Base-by-base conservation (phyloP, 805 yeast species). In the Barnettozyma siamensis region DNA sequence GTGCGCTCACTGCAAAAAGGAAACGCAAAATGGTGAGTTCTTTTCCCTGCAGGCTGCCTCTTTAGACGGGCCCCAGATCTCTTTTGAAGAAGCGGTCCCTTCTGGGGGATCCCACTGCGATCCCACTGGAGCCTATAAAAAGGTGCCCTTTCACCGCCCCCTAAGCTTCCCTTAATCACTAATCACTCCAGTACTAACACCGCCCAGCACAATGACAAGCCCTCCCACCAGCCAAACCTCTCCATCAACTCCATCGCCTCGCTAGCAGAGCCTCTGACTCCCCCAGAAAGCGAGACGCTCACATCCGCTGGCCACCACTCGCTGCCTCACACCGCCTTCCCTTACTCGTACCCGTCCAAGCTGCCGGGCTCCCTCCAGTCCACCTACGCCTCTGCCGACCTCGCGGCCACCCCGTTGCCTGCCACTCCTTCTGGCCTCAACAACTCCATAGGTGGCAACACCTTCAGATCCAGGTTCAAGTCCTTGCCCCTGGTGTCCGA, bases 191-290 rank as follows among this genome's bases (percentile, higher is more conserved):
- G n/a, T 21, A 21, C 24, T 21, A 21, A 21, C 24, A 7, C 24
- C 24, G 9, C 6, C 6, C 39, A 50, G 53, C 44, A 45, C 38
- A 46, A 49, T 41, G 54, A 48, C 19, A 47, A 45, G 35, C 32
- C 42, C 23, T 44, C 37, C 33, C 60, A 56, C 45, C 52, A 48
- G 11, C 59, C 48, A 38, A 56, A 43, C 29, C 41, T 48, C 2
- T 56, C 60, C 8, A 49, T 55, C 49, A 69, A 70, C 48, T 69
- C 73, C 12, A 54, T 67, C 33, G 57, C 59, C 19, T 71, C 77
- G 18, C 44, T 73, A 30, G 64, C 70, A 21, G 79, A 73, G 49
- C 79, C 79, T 8, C 60, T 73, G 31, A 73, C 79, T 3, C 79
- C 79, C 3, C 76, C 78, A 46, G 66, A 50, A 26, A 44, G 55